Base-by-base conservation (phyloP, 2,329 filamentous ascomycete species). In the Ophiostoma pallidulum region DNA sequence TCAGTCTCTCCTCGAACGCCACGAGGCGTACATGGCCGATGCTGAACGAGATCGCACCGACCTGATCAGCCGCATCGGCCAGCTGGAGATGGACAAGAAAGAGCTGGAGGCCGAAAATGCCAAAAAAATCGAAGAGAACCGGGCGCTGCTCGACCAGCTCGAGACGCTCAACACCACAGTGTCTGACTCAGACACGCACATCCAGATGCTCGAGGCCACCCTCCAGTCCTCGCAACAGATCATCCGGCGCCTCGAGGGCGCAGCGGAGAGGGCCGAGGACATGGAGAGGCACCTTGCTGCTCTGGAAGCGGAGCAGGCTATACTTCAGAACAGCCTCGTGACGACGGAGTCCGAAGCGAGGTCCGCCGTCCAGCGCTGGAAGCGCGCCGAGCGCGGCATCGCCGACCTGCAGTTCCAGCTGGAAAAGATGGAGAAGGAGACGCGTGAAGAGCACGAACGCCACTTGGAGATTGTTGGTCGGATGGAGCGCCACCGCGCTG, bases 11-110 rank as follows among this genome's bases (percentile, higher is more conserved):
- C 79, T 98, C 36, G 80, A 84, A 54, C 84, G 91, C 59, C 90
- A 98, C 76, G 90, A 97, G 71, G 81, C 86, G 51, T 96, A 94
- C 66, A 91, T 96, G 75, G 83, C 83, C 57, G 88, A 95, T 64
- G 88, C 90, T 51, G 89, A 95, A 70, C 80, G 81, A 57, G 89
- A 96, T 63, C 85, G 90, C 51, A 70, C 74, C 52, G 78, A 82
- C 52, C 80, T 96, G 66, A 75, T 78, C 38, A 66, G 71, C 40
- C 85, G 78, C 52, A 89, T 96, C 61, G 82, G 85, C 57, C 74
- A 74, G 54, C 73, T 98, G 45, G 87, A 94, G 67, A 66, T 66
- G 58, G 77, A 80, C 57, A 95, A 94, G 67, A 73, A 71, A 58
- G 71, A 78, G 51, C 76, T 94, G 52, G 86, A 95, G 65, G 71